These are phyloP conservation scores for Tricholoma sp. DNA, from an alignment of 768 basidiomycete genomes.

Conservation along the genomic window DNA sequence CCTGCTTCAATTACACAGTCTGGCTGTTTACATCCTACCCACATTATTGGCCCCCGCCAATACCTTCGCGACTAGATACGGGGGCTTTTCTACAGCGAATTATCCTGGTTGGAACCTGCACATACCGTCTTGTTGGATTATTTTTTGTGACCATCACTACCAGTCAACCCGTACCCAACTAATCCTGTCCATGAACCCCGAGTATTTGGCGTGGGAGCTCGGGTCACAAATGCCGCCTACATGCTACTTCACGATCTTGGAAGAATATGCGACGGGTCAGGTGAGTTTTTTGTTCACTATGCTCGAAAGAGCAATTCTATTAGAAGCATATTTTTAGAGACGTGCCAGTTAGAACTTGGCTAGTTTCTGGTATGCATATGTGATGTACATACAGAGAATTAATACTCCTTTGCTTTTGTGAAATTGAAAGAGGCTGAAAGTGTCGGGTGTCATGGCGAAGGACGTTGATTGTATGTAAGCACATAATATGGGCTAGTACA, in stretches of 20 bases:
- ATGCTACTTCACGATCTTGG: slow-evolving; percentile 8
- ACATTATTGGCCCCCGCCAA: slow-evolving; percentile 18
- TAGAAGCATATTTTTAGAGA: no score
- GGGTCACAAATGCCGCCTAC: slow-evolving; percentile 27
- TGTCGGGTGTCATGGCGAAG: no score
- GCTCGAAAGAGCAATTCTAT: no score
- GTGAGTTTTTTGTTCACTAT: not conserved
- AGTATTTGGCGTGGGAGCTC: slow-evolving; percentile 33
- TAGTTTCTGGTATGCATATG: no score
- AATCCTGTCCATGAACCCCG: slow-evolving; percentile 32
- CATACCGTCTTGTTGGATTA: not conserved
- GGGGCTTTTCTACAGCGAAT: slow-evolving; percentile 36
- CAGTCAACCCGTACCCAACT: slow-evolving; percentile 36
- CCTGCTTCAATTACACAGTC: slow-evolving; percentile 37
- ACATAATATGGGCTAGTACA: no score
- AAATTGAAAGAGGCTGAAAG: no score
- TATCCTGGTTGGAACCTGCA: slow-evolving; percentile 30
- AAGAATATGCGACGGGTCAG: not conserved
- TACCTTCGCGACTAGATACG: slow-evolving; percentile 30
- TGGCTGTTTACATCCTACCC: slow-evolving; percentile 33
- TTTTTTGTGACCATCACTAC: not conserved
- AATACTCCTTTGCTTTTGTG: no score
- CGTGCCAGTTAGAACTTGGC: no score
- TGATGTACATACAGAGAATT: no score
- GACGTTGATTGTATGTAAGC: slow-evolving; percentile 14